Percentiles rank a stretch among this genome's conserved stretches.
Evolutionary conservation across 768 basidiomycete species (phyloP).

Genomic region (Russula foetens): DNA sequence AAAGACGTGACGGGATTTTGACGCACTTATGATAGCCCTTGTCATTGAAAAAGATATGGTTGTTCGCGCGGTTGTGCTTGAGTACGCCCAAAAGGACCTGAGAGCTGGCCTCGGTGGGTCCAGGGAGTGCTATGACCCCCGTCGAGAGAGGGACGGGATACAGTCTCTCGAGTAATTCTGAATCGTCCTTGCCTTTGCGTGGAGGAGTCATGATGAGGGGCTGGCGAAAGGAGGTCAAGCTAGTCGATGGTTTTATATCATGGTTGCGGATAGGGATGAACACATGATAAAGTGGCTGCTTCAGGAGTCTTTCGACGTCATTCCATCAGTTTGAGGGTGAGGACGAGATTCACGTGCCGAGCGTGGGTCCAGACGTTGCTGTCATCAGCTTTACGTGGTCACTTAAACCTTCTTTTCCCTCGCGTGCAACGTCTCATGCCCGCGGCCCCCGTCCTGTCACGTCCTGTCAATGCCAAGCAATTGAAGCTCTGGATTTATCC

Average conservation of each 20-base stretch:
- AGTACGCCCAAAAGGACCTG: slow-evolving; percentile 23
- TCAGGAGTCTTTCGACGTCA: no score
- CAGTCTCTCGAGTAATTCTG: slow-evolving; percentile 2
- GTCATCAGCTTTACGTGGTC: no score
- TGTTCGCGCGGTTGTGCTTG: slow-evolving; percentile 43
- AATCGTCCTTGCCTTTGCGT: background rate
- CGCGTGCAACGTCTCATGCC: no score
- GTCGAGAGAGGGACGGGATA: slow-evolving; percentile 7
- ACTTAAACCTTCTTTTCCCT: no score
- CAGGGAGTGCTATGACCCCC: slow-evolving; percentile 2
- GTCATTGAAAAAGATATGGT: slow-evolving; percentile 48
- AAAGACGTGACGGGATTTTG: background rate
- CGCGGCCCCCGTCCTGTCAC: no score
- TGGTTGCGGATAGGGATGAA: no score
- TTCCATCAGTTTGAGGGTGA: no score
- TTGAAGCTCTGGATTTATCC: no score
- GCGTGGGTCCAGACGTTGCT: no score
- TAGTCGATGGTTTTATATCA: background rate
- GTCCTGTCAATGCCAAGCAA: no score
- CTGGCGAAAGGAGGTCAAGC: background rate
- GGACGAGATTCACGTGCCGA: no score
- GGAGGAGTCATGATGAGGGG: background rate
- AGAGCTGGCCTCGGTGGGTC: slow-evolving; percentile 1
- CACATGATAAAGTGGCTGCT: no score
- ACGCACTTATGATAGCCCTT: slow-evolving; percentile 29